Base-by-base conservation (phyloP, 257 asterid species). In the Jacaranda mimosifolia region DNA sequence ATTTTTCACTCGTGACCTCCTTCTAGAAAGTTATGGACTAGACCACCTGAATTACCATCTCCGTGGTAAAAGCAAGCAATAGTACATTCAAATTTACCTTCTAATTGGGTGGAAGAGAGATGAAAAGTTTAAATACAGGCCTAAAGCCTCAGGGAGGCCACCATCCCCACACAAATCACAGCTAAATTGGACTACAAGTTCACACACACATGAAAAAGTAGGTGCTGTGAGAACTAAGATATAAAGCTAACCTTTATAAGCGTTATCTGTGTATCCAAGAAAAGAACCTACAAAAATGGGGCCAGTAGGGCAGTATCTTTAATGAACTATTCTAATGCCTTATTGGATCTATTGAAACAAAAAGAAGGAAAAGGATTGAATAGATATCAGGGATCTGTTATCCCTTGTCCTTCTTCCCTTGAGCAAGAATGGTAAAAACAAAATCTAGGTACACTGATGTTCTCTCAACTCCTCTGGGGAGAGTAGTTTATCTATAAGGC, bases 371-470 rank as follows among this genome's bases (percentile, higher is more conserved):
- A n/a, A n/a, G n/a, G n/a, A n/a, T n/a, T n/a, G n/a, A n/a, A n/a
- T n/a, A n/a, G n/a, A n/a, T n/a, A n/a, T n/a, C n/a, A n/a, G n/a
- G 14, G 3, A 53, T 40, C 6, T 19, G 18, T 53, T 45, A 7
- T n/a, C 42, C 26, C 56, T 26, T 26, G 32, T 15, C 36, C 2
- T 21, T 45, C 65, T 45, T 63, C 60, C 65, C 63, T 43, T 36
- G 11, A 69, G 66, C 46, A 77, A 15, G 77, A 79, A 74, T 21
- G 69, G 74, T 72, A 70, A 56, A 56, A 75, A 49, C 15, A 53
- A 58, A 32, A 55, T 58, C 80, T 89, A 92, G 48, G 75, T 70
- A 82, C 98, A 93, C 56, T 84, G 97, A 2, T 82, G 77, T 56
- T 68, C 73, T 0, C 75, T 72, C 26, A 55, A 43, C 36, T 79